Percentiles rank a stretch among this genome's conserved stretches.
Conservation (phyloP, 306 rosid genomes). For the Citrullus mucosospermus region DNA sequence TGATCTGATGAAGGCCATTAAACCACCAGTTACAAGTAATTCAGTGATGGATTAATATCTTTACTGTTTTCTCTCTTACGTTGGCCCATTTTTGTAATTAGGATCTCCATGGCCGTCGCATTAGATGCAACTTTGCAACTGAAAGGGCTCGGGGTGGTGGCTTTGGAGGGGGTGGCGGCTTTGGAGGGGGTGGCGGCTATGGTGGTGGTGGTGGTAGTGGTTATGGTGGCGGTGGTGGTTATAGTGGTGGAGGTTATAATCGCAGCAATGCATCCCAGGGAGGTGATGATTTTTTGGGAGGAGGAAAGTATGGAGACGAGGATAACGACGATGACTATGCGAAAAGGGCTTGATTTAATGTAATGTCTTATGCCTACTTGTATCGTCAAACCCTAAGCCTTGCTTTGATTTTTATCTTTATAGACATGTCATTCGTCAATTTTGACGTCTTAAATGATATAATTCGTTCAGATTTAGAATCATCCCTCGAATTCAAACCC, state of each 20-base stretch:
- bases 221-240: constrained; percentile 16
- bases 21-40: neutral
- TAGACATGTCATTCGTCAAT: neutral
- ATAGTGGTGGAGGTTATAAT: neutral
- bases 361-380: neutral
- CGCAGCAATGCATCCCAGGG: neutral
- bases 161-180: constrained; percentile 15
- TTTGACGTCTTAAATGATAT: neutral
- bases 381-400: neutral
- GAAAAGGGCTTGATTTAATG: constrained; percentile 24
- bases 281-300: constrained; percentile 14
- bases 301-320: too few relatives aligned
- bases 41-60: neutral
- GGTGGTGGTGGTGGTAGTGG: constrained; percentile 6
- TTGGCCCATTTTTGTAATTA: constrained; percentile 3
- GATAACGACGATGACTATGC: constrained; percentile 28
- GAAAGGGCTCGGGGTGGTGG: constrained; percentile 37
- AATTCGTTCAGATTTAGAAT: neutral
- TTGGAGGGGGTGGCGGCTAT: constrained; percentile 19
- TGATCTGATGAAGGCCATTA: neutral
- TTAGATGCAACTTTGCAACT: constrained; percentile 65
- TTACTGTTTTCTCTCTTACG: neutral
- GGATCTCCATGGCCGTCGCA: constrained; percentile 79
- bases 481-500: neutral
- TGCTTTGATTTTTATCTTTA: neutral